These are phyloP conservation scores for Auriscalpium orientale DNA, from an alignment of 768 basidiomycete species.

Conservation along the genomic window DNA sequence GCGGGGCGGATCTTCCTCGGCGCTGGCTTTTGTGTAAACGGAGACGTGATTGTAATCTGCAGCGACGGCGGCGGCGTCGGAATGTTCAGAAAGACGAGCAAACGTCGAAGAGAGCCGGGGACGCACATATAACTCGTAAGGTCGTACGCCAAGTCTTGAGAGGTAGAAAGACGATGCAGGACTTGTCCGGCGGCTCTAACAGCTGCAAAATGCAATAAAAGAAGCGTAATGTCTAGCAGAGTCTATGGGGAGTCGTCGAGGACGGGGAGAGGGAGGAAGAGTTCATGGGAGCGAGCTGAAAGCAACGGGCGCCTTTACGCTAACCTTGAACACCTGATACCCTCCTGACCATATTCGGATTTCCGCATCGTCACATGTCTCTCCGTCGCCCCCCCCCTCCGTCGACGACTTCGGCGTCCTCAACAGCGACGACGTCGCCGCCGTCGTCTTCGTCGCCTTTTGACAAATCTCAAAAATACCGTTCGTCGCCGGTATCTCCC, in stretches of 20 bases:
- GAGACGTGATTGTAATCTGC: conserved; percentile 13
- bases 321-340: neutral
- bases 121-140: conserved; percentile 10
- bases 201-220: conserved; percentile 2
- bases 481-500: neutral
- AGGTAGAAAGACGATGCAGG: neutral
- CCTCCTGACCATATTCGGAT: neutral
- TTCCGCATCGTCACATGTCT: neutral
- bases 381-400: neutral
- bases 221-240: neutral
- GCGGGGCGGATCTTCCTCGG: conserved; percentile 12
- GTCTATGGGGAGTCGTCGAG: neutral
- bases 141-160: neutral
- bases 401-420: neutral
- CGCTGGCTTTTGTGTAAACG: neutral
- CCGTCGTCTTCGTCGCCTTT: neutral
- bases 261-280: neutral
- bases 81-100: neutral
- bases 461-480: neutral
- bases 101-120: neutral
- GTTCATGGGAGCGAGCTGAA: neutral
- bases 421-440: neutral
- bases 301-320: no score
- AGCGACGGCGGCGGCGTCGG: neutral
- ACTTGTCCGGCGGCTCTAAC: neutral